Base-by-base conservation (phyloP, 2,329 filamentous ascomycete genomes). In the Phialocephala sp. region DNA sequence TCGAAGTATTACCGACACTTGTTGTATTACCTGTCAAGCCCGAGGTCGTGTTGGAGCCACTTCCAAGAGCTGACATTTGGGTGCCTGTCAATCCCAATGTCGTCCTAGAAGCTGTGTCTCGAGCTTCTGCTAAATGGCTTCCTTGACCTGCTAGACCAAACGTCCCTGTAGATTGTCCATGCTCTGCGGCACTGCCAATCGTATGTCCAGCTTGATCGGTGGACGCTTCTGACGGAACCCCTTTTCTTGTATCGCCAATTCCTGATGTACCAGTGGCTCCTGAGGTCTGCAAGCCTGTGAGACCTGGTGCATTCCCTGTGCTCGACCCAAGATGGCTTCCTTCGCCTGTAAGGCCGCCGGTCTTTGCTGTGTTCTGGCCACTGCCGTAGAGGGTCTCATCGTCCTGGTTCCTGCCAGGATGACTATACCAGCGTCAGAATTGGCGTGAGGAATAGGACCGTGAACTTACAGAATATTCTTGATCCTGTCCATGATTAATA, bases 381-480 rank as follows among this genome's bases (percentile, higher is more conserved):
- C 59, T 60, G 24, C 72, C 74, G 47, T 75, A 72, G 60, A 72
- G 58, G 20, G 68, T 67, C 60, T 75, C 68, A 20, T 76, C 73
- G 32, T 73, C 72, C 59, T 60, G 35, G 27, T n/a, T 12, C 35
- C 36, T 57, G 61, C 43, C 24, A 39, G 22, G 35, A 36, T 63
- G 24, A 52, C 62, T 58, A 39, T 43, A 60, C 58, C 43, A 47
- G 52, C 66, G 47, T 60, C 8, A 64, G 56, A 12, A 15, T 64
- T 63, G 18, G 15, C 12, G 32, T n/a, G 20, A 50, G 20, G 11
- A 55, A 11, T 14, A 35, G 27, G 2, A 11, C 2, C 4, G 32
- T 32, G 24, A 12, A 65, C 74, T 64, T 63, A 76, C 75, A 77
- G 56, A 27, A 77, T 43, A 57, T 72, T 75, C 73, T 74, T 76